These are phyloP conservation scores for Fusarium brachygibbosum DNA, from an alignment of 2,329 filamentous ascomycete species.

Conservation along the genomic window DNA sequence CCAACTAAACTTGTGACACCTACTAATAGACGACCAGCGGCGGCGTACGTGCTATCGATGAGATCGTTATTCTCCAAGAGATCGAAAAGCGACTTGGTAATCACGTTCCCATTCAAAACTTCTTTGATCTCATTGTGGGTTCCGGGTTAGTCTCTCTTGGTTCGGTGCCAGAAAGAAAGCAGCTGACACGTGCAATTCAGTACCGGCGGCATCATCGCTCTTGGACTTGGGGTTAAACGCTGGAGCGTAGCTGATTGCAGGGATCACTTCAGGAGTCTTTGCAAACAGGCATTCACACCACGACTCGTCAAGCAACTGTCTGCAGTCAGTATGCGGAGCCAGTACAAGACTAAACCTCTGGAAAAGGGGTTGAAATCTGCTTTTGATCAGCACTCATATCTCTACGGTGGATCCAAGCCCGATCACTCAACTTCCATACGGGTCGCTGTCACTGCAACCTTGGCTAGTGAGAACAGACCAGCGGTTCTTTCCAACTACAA, in stretches of 20 bases:
- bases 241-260: neutral
- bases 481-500: neutral
- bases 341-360: neutral
- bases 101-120: neutral
- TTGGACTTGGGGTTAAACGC: neutral
- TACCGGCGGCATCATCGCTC: neutral
- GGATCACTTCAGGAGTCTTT: neutral
- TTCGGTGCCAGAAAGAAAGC: neutral
- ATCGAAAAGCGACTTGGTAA: neutral
- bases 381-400: neutral
- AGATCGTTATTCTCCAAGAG: neutral
- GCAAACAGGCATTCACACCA: neutral
- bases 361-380: neutral
- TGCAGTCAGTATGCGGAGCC: neutral
- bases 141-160: neutral
- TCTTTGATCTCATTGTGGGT: neutral
- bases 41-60: neutral
- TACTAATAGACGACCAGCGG: neutral
- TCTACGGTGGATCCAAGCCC: neutral
- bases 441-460: neutral
- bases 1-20: fast-evolving
- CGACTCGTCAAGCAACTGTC: neutral
- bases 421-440: neutral
- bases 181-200: neutral
- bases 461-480: neutral